Evolutionary conservation across 257 asterid species (phyloP).

Genomic region (Verbascum thapsus): DNA sequence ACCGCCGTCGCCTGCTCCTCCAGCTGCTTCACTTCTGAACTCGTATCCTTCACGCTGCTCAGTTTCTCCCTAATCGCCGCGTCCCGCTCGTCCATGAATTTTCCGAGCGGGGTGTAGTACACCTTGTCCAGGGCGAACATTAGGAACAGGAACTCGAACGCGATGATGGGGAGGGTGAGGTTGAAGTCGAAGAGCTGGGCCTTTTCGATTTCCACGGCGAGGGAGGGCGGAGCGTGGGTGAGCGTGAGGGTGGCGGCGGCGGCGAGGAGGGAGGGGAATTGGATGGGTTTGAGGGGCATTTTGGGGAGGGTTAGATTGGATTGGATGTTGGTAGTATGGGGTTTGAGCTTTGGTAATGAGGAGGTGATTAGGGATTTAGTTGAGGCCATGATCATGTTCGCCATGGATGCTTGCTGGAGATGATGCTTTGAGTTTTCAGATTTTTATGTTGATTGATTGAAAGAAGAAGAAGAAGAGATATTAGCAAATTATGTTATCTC

Average conservation of each 20-base stretch:
- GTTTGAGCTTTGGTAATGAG: too few relatives aligned
- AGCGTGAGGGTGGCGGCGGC: constrained; percentile 57
- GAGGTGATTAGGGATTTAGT: constrained; percentile 53
- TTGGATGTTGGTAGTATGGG: too few relatives aligned
- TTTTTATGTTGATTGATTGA: neutral
- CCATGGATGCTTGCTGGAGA: constrained; percentile 71
- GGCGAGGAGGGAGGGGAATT: constrained; percentile 55
- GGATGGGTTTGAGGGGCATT: constrained; percentile 44
- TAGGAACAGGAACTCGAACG: constrained; percentile 68
- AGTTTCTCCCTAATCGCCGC: constrained; percentile 72
- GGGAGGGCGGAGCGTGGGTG: constrained; percentile 71
- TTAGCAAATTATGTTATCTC: too few relatives aligned
- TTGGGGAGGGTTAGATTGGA: constrained; percentile 40
- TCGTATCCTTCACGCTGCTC: constrained; percentile 89
- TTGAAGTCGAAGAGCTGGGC: constrained; percentile 86
- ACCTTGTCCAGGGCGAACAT: constrained; percentile 91
- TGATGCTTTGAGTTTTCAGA: neutral
- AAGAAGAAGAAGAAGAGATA: too few relatives aligned
- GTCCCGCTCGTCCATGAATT: constrained; percentile 92
- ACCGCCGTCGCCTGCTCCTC: constrained; percentile 80
- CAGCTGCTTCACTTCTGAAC: constrained; percentile 85
- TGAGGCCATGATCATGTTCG: constrained; percentile 82
- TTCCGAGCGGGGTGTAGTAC: constrained; percentile 73
- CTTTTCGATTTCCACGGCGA: constrained; percentile 77
- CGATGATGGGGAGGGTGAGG: constrained; percentile 84